Evolutionary conservation across 345 rosid genomes (phyloP).

Genomic region (Noccaea bulbosa): DNA sequence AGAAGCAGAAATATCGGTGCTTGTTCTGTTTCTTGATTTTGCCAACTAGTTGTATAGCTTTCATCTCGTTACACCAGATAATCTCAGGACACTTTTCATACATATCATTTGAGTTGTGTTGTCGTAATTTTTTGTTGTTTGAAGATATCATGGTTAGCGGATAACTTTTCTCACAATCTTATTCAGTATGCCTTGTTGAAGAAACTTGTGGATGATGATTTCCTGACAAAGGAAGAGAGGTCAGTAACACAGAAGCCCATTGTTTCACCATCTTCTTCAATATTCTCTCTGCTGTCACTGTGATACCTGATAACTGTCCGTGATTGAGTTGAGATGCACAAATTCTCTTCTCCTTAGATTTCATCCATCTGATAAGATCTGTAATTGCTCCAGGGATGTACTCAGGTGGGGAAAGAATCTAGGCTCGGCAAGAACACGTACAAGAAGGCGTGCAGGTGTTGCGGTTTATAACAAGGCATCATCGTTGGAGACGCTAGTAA

Average conservation of each 20-base stretch:
- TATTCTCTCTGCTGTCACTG: neutral
- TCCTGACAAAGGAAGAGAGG: conserved; percentile 75
- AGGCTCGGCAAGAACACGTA: conserved; percentile 54
- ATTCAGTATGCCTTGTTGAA: conserved; percentile 81
- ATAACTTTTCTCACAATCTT: neutral
- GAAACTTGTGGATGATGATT: conserved; percentile 65
- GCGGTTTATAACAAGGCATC: conserved; percentile 76
- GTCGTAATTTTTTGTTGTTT: neutral
- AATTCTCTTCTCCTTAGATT: neutral
- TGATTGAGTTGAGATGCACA: conserved; percentile 1
- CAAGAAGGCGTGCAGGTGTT: conserved; percentile 69
- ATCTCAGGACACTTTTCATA: neutral
- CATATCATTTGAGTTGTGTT: neutral
- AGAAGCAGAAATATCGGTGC: neutral
- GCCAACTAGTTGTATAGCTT: neutral
- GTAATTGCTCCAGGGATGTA: conserved; percentile 48
- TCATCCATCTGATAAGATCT: neutral
- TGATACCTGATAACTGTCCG: neutral
- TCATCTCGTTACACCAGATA: neutral
- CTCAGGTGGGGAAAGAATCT: conserved; percentile 75
- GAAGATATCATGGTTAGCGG: neutral
- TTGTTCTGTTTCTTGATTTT: conserved; percentile 16
- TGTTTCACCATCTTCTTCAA: neutral
- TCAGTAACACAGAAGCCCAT: conserved; percentile 35
- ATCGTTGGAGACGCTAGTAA: conserved; percentile 68